A percentile compares a stretch with the other conserved stretches of the same genome.
These are phyloP conservation scores for Penicillium freii DNA, from an alignment of 2,329 filamentous ascomycete species.

Conservation along the genomic window DNA sequence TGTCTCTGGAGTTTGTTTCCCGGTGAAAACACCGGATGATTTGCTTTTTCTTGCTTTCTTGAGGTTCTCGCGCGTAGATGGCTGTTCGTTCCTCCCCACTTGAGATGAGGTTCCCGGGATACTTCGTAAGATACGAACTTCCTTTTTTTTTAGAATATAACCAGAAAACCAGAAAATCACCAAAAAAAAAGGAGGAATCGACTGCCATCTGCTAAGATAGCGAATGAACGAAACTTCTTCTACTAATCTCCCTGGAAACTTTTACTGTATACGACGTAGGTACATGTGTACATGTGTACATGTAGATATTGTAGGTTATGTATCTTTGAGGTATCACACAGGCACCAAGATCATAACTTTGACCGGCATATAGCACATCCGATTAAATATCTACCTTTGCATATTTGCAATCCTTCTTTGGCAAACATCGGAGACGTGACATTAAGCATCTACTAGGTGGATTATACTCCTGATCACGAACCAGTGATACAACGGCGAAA, in stretches of 20 bases:
- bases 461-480: neutral
- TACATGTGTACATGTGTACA: neutral
- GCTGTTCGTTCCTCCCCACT: neutral
- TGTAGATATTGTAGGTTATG: neutral
- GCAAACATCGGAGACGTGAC: slow-evolving; percentile 32
- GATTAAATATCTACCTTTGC: neutral
- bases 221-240: neutral
- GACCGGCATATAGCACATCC: neutral
- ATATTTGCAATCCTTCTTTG: neutral
- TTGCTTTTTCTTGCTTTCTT: neutral
- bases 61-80: neutral
- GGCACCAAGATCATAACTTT: neutral
- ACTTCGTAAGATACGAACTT: no score
- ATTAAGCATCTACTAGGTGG: slow-evolving; percentile 8
- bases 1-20: neutral
- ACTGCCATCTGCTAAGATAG: neutral
- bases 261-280: neutral
- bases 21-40: neutral
- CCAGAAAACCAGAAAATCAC: neutral
- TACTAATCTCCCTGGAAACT: neutral
- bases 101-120: no score
- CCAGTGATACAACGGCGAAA: neutral
- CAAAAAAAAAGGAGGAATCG: neutral
- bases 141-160: no score
- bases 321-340: neutral